Base-by-base conservation (phyloP, 345 rosid genomes). In the Eucalyptus erythrocorys region DNA sequence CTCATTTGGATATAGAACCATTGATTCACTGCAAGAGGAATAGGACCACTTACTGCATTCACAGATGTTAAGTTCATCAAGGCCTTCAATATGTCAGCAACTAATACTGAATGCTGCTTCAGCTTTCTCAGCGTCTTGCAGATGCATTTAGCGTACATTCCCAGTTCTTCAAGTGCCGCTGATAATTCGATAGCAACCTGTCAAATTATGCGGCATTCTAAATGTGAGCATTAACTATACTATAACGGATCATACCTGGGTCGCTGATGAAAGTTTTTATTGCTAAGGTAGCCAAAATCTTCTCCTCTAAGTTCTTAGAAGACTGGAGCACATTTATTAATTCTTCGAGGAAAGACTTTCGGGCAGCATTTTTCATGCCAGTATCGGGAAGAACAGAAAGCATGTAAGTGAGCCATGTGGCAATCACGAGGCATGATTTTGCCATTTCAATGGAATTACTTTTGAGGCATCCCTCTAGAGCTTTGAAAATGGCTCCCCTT, bases 401-500 rank as follows among this genome's bases (percentile, higher is more conserved):
- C 95, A 94, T 93, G 92, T 94, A 87, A 32, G 91, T 90, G 81
- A 94, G 93, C 97, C 96, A 94, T 8, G 96, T 89, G 13, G 95
- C 92, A 59, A 94, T 87, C 34, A 94, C 92, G 88, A 95, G 97
- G 92, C 95, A 90, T 68, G 92, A 92, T 80, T 90, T 94, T 4
- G 94, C 94, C 90, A 91, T 93, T 86, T 94, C 95, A 43, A 94
- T 89, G 88, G 96, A 95, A 84, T 94, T 92, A 71, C 94, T 93
- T 90, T 88, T 94, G 86, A 95, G 92, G 92, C 96, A 94, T 89
- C 94, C 94, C 90, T 92, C 94, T 85, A 95, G 87, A 66, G 95
- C 94, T 89, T 93, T 95, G 86, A 95, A 95, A 89, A 95, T 94
- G 32, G 92, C 90, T 82, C 97, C 96, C n/a, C 92, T 92, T 89